A percentile compares a stretch with the other conserved stretches of the same genome.
Conservation (phyloP, 305 asterid species). For the Fraxinus albicans region DNA sequence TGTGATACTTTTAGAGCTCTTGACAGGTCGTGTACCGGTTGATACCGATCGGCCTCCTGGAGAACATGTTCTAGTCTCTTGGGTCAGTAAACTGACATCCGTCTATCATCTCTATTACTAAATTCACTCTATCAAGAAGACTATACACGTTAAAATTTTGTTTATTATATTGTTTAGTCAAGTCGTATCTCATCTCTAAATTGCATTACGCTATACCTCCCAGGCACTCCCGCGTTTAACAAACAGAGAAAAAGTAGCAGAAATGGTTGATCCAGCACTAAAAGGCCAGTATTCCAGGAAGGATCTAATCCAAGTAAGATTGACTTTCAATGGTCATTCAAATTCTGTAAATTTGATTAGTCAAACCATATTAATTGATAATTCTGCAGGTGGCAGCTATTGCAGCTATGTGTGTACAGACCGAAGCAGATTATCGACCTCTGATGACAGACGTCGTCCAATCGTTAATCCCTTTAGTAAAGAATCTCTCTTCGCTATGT, state of each 20-base stretch:
- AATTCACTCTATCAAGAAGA: not conserved
- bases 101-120: constrained; percentile 2
- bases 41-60: constrained; percentile 67
- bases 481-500: constrained; percentile 36
- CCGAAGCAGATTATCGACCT: constrained; percentile 85
- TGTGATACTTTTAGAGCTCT: constrained; percentile 68
- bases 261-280: constrained; percentile 73
- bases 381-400: constrained; percentile 70
- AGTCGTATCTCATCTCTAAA: not conserved
- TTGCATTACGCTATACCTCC: not conserved
- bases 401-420: constrained; percentile 81
- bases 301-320: constrained; percentile 67
- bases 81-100: constrained; percentile 42
- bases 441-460: constrained; percentile 82
- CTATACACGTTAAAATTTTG: not conserved
- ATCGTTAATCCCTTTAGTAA: constrained; percentile 72
- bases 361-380: not conserved
- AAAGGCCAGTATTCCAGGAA: constrained; percentile 56
- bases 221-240: constrained; percentile 84
- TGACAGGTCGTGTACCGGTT: constrained; percentile 72
- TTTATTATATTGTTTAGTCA: not conserved
- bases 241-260: constrained; percentile 63
- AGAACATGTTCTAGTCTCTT: constrained; percentile 71
- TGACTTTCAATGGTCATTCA: not conserved
- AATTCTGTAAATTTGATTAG: not conserved